phyloP scores from a whole-genome alignment of 1,284 basidiomycete species.

The Bondarzewia mesenterica region DNA sequence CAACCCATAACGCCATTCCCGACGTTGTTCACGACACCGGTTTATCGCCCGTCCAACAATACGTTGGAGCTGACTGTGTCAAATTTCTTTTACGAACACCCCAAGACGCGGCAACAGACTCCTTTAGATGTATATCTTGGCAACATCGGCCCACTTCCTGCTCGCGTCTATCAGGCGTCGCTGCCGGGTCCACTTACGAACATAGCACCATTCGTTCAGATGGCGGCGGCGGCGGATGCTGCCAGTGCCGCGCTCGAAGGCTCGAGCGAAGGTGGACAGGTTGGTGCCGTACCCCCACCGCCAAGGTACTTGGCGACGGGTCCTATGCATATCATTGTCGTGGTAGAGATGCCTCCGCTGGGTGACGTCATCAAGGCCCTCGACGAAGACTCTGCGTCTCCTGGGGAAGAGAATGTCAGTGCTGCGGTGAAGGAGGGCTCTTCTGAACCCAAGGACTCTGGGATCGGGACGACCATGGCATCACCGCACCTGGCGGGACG shows the following conservation, averaged over 20 bases:
- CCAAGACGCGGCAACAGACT: slow-evolving; percentile 51
- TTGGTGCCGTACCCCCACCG: slow-evolving; percentile 8
- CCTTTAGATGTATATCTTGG: slow-evolving; percentile 86
- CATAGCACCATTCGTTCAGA: slow-evolving; percentile 46
- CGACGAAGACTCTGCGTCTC: slow-evolving; percentile 53
- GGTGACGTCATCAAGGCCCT: slow-evolving; percentile 65
- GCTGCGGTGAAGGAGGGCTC: slow-evolving; percentile 9
- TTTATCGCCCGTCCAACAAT: slow-evolving; percentile 64
- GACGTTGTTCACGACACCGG: slow-evolving; percentile 74
- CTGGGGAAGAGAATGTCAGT: slow-evolving; percentile 27
- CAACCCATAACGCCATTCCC: slow-evolving; percentile 85
- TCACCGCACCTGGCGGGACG: slow-evolving; percentile 40
- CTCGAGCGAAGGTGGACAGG: slow-evolving; percentile 7
- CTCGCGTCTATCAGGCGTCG: slow-evolving; percentile 63
- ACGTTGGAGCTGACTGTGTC: slow-evolving; percentile 78
- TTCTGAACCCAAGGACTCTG: slow-evolving; percentile 12
- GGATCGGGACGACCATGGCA: slow-evolving; percentile 6
- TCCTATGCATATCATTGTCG: slow-evolving; percentile 64
- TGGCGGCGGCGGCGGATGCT: slow-evolving; percentile 16
- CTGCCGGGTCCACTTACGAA: slow-evolving; percentile 56
- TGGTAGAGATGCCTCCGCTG: slow-evolving; percentile 71
- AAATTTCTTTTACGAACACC: slow-evolving; percentile 74
- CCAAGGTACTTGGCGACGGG: slow-evolving; percentile 39
- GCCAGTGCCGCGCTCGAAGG: slow-evolving; percentile 4
- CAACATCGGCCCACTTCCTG: slow-evolving; percentile 74